Evolutionary conservation across 345 rosid species (phyloP).

Genomic region (Balakata baccata): DNA sequence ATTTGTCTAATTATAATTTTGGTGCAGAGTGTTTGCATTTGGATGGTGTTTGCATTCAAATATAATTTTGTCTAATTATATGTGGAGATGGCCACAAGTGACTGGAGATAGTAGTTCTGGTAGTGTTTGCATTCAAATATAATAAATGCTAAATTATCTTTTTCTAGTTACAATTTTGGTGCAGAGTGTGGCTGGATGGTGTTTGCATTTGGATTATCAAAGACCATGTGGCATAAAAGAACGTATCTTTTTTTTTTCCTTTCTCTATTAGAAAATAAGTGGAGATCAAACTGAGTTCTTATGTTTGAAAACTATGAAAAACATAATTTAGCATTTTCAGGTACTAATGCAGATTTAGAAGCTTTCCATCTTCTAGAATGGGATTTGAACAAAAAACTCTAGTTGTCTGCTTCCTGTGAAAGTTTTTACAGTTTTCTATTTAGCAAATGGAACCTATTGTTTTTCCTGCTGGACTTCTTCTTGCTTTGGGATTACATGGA

Average conservation of each 20-base stretch:
- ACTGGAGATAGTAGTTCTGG: background rate
- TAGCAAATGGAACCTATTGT: slow-evolving; percentile 81
- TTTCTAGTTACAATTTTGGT: background rate
- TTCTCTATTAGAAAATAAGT: background rate
- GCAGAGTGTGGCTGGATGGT: background rate
- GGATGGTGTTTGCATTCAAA: background rate
- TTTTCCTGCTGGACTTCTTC: slow-evolving; percentile 89
- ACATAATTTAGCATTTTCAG: background rate
- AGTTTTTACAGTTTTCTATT: no score
- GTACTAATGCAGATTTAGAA: background rate
- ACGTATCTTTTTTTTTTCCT: background rate
- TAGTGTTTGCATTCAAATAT: no score
- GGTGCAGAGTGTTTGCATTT: background rate
- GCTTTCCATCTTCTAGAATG: background rate
- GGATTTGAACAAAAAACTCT: background rate
- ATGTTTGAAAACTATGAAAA: background rate
- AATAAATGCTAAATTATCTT: no score
- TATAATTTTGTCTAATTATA: no score
- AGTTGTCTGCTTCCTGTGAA: background rate
- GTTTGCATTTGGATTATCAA: background rate
- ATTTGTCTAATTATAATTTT: background rate
- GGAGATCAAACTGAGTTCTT: background rate
- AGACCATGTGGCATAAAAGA: background rate
- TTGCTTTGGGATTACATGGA: slow-evolving; percentile 94
- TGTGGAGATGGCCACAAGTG: background rate